phyloP scores from a whole-genome alignment of 768 basidiomycete species.

The Phanerochaete carnosa region DNA sequence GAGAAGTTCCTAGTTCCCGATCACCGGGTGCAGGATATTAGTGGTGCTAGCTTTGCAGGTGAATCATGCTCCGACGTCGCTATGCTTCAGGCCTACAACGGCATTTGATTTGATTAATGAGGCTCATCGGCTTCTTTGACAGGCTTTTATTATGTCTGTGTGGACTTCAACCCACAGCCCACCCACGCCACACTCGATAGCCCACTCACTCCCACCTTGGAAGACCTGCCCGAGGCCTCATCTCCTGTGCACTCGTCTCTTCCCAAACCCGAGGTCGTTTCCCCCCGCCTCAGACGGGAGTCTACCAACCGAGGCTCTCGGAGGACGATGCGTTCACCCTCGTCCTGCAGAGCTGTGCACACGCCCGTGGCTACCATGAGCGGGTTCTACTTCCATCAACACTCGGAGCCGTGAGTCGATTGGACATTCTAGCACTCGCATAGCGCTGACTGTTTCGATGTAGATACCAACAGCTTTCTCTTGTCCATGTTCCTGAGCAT shows the following conservation, averaged over 20 bases:
- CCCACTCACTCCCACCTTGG: conserved; percentile 14
- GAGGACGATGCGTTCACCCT: conserved; percentile 39
- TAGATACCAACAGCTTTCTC: conserved; percentile 87
- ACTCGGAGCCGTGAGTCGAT: conserved; percentile 82
- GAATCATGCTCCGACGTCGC: conserved; percentile 18
- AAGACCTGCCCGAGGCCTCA: conserved; percentile 10
- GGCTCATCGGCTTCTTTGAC: conserved; percentile 8
- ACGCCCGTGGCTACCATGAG: conserved; percentile 70
- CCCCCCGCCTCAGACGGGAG: conserved; percentile 18
- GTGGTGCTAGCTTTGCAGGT: conserved; percentile 95
- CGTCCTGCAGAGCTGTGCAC: conserved; percentile 47
- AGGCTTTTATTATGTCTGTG: conserved; percentile 96
- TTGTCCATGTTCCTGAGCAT: conserved; percentile 73
- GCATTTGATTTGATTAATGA: not conserved
- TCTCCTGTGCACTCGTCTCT: conserved; percentile 23
- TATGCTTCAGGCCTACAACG: not conserved
- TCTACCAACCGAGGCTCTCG: conserved; percentile 32
- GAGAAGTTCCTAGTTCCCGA: conserved; percentile 96
- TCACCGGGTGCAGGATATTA: conserved; percentile 90
- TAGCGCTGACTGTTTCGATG: not conserved
- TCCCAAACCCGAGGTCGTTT: conserved; percentile 22
- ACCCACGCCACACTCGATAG: conserved; percentile 16
- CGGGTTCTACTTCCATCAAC: conserved; percentile 92
- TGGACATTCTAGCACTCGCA: not conserved
- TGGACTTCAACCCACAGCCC: conserved; percentile 79